phyloP scores from a whole-genome alignment of 2,329 filamentous ascomycete genomes.

The Pyrenophora tritici-repentis region DNA sequence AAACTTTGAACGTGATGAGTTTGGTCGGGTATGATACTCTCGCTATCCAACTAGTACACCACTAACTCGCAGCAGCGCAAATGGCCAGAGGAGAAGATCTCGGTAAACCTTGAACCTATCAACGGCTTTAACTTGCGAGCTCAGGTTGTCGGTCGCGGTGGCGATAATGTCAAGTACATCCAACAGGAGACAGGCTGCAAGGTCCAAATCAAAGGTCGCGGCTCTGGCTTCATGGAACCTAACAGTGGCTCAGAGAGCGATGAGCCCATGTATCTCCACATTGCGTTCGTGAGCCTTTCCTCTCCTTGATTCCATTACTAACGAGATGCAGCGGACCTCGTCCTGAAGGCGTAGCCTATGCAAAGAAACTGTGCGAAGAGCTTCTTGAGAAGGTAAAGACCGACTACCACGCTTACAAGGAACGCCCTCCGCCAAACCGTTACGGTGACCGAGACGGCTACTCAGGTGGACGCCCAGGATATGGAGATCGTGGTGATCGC shows the following conservation, averaged over 20 bases:
- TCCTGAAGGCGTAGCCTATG: constrained; percentile 80
- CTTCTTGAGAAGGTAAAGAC: constrained; percentile 83
- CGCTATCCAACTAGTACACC: background rate
- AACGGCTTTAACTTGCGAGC: constrained; percentile 95
- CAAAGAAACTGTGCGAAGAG: constrained; percentile 87
- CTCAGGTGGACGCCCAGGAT: constrained; percentile 43
- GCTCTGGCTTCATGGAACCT: constrained; percentile 90
- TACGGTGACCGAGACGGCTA: constrained; percentile 50
- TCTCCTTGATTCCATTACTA: constrained; percentile 14
- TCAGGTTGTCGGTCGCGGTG: constrained; percentile 92
- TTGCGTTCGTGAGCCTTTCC: constrained; percentile 67
- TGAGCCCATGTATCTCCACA: constrained; percentile 94
- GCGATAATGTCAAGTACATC: constrained; percentile 97
- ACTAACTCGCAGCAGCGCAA: constrained; percentile 69
- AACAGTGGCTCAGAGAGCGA: constrained; percentile 89
- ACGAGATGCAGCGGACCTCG: constrained; percentile 73
- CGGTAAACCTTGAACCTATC: constrained; percentile 86
- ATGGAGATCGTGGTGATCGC: constrained; percentile 50
- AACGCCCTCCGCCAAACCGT: constrained; percentile 59
- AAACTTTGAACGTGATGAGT: constrained; percentile 85
- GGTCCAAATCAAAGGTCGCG: constrained; percentile 96
- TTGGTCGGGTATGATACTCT: constrained; percentile 71
- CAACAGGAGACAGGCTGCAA: constrained; percentile 93
- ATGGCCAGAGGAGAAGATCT: constrained; percentile 97
- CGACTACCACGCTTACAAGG: constrained; percentile 89